A percentile compares a stretch with the other conserved stretches of the same genome.
These are phyloP conservation scores for Yamadazyma phyllophila DNA, from an alignment of 805 yeast species.

Conservation along the genomic window DNA sequence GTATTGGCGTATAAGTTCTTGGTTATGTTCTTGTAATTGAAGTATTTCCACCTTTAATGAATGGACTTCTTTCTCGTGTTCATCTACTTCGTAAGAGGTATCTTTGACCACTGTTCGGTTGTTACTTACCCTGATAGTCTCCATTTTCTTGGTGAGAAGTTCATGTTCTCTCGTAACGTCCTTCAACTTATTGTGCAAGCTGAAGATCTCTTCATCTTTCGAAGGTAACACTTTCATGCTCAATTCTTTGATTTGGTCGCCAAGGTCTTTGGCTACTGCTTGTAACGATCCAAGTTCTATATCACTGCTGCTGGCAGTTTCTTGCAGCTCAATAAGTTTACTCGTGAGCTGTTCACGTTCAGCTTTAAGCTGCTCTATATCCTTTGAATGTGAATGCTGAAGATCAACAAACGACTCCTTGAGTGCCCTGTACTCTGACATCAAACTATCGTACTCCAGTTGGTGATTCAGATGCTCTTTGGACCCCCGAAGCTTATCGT, in stretches of 20 bases:
- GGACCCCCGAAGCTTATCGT: background rate
- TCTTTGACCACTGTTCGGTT: background rate
- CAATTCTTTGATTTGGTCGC: conserved; percentile 11
- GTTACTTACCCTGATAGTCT: background rate
- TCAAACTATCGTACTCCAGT: conserved; percentile 1
- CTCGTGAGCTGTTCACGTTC: conserved; percentile 13
- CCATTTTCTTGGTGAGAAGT: conserved; percentile 1
- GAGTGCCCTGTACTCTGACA: background rate
- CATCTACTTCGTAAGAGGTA: background rate
- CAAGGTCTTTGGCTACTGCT: background rate
- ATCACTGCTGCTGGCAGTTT: background rate
- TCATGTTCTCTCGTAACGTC: conserved; percentile 13
- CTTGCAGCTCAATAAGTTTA: conserved; percentile 6
- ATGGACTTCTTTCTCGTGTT: conserved; percentile 9
- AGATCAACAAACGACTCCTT: conserved; percentile 5
- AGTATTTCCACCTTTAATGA: conserved; percentile 17
- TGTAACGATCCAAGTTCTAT: background rate
- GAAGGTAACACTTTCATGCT: conserved; percentile 18
- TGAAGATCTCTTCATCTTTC: conserved; percentile 22
- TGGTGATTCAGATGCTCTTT: background rate
- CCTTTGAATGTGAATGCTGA: conserved; percentile 12
- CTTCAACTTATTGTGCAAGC: conserved; percentile 15
- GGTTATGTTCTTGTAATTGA: conserved; percentile 20
- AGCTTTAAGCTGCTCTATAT: background rate
- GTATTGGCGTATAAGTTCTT: conserved; percentile 18